Evolutionary conservation across 2,329 filamentous ascomycete species (phyloP).

Genomic region (Stachybotrys echinatus): DNA sequence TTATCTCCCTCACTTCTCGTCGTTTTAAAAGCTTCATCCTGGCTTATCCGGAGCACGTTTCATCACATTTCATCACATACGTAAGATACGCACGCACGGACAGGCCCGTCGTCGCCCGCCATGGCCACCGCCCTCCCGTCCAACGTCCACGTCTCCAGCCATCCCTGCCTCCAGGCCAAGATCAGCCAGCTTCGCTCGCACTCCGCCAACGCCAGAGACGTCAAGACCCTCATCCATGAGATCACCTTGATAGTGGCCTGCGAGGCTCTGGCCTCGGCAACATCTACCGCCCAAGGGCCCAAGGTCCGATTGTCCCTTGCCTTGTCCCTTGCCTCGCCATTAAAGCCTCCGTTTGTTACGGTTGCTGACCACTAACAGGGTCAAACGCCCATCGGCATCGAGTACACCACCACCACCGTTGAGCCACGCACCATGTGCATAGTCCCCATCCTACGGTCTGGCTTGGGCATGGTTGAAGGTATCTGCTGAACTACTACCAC

Average conservation of each 20-base stretch:
- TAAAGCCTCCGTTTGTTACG: neutral
- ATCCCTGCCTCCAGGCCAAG: constrained; percentile 84
- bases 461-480: constrained; percentile 87
- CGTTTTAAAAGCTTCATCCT: too few relatives aligned
- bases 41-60: neutral
- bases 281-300: constrained; percentile 53
- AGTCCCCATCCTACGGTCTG: constrained; percentile 88
- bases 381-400: constrained; percentile 70
- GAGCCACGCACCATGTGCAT: constrained; percentile 67
- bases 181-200: constrained; percentile 81
- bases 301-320: constrained; percentile 45
- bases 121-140: constrained; percentile 42
- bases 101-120: constrained; percentile 4
- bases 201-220: constrained; percentile 65
- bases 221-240: constrained; percentile 78
- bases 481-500: neutral
- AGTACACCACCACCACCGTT: constrained; percentile 63
- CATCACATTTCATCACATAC: neutral
- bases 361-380: constrained; percentile 45
- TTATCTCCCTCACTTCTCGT: constrained; percentile 10
- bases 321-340: neutral
- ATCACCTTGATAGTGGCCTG: constrained; percentile 77
- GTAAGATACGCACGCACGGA: too few relatives aligned
- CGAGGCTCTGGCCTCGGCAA: constrained; percentile 66
- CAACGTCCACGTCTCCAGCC: constrained; percentile 72